Base-by-base conservation (phyloP, 257 asterid genomes). In the Salvia rosmarinus region DNA sequence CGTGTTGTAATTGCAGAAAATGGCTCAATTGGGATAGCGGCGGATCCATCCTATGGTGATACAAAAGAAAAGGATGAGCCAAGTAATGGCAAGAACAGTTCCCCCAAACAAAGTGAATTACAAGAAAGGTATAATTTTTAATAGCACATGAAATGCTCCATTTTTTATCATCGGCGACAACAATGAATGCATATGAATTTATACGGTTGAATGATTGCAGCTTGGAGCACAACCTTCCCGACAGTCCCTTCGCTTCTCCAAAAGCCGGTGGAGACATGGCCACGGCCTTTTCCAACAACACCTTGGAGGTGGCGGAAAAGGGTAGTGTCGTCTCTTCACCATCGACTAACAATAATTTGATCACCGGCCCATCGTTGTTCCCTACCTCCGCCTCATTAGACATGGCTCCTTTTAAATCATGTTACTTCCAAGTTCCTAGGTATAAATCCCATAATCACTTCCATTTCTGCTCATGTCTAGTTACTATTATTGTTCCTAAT, bases 171-270 rank as follows among this genome's bases (percentile, higher is more conserved):
- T 46, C 6, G 9, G 3, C 9, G 2, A 46, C 21, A 3, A n/a
- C 51, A 46, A 14, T 46, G 8, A 13, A 5, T 4, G 1, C 5
- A 46, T 11, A 46, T 13, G 16, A 14, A 46, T 46, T 46, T 46
- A 6, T 44, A 44, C 6, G 2, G 4, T 13, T 28, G 35, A 11
- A 32, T 42, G 46, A 9, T 37, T 47, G 72, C 73, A 89, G 89
- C 75, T 76, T 77, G 84, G 96, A 86, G 77, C 96, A 89, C 81
- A 83, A 83, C 82, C 93, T 86, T 51, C 96, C 96, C 0, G 93
- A 87, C 20, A 89, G 90, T 35, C 96, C 96, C 46, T 89, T 89
- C 42, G 92, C 90, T 4, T 85, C 92, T 3, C 90, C 95, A 0
- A 86, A 86, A 78, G 87, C 87, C 2, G 58, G 67, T 21, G 80